Evolutionary conservation across 306 rosid species (phyloP), one percentile per base, ranked within the genome.

Genomic region (Erythrophleum fordii): DNA sequence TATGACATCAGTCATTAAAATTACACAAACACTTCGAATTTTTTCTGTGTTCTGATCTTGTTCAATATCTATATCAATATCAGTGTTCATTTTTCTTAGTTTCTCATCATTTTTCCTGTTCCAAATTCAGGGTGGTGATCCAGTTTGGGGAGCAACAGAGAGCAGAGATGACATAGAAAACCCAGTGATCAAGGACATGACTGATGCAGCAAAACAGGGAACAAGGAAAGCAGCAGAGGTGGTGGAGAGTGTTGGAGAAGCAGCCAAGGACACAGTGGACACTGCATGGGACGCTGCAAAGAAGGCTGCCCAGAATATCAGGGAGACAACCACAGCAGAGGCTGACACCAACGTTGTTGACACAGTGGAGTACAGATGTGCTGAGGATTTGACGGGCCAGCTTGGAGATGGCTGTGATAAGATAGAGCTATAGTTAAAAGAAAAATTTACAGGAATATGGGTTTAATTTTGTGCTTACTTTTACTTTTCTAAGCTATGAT

Each of bases 311-410:
- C 72, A 75, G 66, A 77, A 44, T 3, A 73, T 87, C 1, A 44
- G 48, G 16, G 90, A 87, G 69, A 86, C 89, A 3, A 78, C 84
- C 3, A 84, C 82, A 0, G 91, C 91, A 4, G 89, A 83, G n/a
- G 98, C 94, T 56, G 87, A 93, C 41, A 86, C 76, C 45, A 86
- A 85, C 52, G 82, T 91, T 68, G 78, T 91, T 35, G 94, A 93
- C 80, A 91, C 98, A 0, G 70, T 17, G 6, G 98, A 93, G 77
- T 91, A 84, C 6, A 84, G 94, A 81, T 69, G 85, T 49, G 48
- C 81, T 31, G 87, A 86, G 53, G 97, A 88, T 83, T 79, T 80
- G 59, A 23, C 3, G 9, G 87, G 88, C 0, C 79, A 83, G 16
- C 87, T 86, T 25, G 87, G 89, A 31, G 91, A 81, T 77, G 87